Conservation (phyloP, 768 basidiomycete genomes). For the Phallus indusiatus region DNA sequence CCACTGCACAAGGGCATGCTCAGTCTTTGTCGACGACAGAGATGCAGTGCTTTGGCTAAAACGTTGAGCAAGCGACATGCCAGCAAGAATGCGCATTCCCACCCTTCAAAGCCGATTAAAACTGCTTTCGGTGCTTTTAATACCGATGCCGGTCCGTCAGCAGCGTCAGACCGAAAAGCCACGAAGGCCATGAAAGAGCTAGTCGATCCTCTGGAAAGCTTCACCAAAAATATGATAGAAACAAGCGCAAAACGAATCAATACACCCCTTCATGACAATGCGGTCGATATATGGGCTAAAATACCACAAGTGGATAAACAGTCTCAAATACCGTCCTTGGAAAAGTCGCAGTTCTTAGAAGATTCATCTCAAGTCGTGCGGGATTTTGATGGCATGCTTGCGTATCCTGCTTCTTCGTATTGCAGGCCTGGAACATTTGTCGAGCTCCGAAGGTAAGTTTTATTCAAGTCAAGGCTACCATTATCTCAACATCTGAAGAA, state of each 20-base stretch:
- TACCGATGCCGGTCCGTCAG: neutral
- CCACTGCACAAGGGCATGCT: neutral
- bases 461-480: neutral
- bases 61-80: neutral
- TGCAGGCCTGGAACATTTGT: conserved; percentile 11
- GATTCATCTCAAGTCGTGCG: neutral
- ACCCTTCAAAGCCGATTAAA: neutral
- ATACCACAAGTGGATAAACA: conserved; percentile 1
- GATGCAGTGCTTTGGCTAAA: neutral
- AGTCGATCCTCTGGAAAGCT: conserved; percentile 1
- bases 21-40: neutral
- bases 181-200: neutral
- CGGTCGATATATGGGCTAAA: neutral
- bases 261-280: neutral
- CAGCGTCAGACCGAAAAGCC: neutral
- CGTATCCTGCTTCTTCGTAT: neutral
- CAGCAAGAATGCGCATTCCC: neutral
- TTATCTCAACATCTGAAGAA: neutral
- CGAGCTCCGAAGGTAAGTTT: conserved; percentile 12
- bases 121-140: neutral
- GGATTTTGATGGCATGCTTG: neutral
- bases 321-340: neutral
- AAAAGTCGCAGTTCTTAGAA: conserved; percentile 9
- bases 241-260: neutral
- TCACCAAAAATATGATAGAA: conserved; percentile 3